Conservation (phyloP, 1,284 basidiomycete genomes). For the Ceratobasidium sp. region DNA sequence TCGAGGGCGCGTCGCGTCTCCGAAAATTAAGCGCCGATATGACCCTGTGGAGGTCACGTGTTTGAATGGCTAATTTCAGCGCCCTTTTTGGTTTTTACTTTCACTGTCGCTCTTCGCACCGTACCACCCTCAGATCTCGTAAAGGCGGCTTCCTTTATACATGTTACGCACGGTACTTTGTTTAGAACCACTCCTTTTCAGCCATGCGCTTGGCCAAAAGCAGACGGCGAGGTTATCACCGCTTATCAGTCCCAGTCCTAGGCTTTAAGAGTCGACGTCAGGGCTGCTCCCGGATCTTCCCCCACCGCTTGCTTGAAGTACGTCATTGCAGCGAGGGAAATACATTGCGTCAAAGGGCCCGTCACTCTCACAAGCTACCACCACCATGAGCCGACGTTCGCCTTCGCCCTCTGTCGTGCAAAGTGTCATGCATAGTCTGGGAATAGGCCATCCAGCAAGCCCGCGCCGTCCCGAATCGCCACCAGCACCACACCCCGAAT, state of each 20-base stretch:
- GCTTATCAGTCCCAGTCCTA: not conserved
- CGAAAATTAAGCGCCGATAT: slow-evolving; percentile 45
- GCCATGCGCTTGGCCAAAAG: not conserved
- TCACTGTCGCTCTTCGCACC: not conserved
- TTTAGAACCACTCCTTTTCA: not conserved
- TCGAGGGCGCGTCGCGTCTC: slow-evolving; percentile 47
- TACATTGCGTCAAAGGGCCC: not conserved
- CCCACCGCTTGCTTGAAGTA: not conserved
- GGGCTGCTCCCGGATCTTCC: not conserved
- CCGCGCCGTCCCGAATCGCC: not conserved
- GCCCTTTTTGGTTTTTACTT: not conserved
- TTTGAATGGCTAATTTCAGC: not conserved
- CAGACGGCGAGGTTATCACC: not conserved
- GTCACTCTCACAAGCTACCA: not conserved
- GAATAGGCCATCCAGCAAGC: not conserved
- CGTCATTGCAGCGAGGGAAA: too few relatives aligned
- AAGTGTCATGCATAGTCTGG: not conserved
- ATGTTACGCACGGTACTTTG: not conserved
- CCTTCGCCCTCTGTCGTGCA: not conserved
- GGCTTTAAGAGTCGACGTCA: slow-evolving; percentile 2
- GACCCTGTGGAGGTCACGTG: slow-evolving; percentile 16
- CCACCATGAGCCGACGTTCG: not conserved
- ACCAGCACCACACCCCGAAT: not conserved
- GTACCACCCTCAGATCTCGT: not conserved
- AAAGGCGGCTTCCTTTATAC: not conserved